Percentiles rank a stretch among this genome's conserved stretches.
Evolutionary conservation across 306 rosid species (phyloP).

Genomic region (Begonia loranthoides): DNA sequence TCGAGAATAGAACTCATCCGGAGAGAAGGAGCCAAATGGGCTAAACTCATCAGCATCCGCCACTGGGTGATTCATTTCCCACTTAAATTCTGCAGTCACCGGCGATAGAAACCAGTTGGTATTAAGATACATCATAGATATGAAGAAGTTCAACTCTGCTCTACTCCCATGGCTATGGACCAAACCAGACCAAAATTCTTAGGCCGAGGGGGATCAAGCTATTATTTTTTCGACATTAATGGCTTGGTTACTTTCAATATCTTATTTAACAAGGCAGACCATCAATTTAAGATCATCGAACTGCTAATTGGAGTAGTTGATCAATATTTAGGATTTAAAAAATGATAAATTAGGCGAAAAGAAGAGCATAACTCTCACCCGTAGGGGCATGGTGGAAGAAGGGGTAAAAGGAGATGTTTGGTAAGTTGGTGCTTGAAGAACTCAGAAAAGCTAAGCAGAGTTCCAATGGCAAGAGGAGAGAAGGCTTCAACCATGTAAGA

Average conservation of each 20-base stretch:
- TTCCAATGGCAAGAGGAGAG: conserved; percentile 61
- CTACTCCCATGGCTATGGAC: too few relatives aligned
- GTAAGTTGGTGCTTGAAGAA: conserved; percentile 67
- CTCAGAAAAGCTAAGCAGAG: conserved; percentile 51
- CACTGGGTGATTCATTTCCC: conserved; percentile 61
- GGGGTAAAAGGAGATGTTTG: conserved; percentile 11
- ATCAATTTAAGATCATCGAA: conserved; percentile 42
- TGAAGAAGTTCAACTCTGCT: too few relatives aligned
- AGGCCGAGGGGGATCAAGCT: too few relatives aligned
- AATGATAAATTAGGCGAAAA: background rate
- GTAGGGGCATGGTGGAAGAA: conserved; percentile 16
- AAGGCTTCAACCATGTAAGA: conserved; percentile 62
- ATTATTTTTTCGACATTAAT: too few relatives aligned
- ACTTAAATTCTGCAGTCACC: too few relatives aligned
- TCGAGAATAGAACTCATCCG: conserved; percentile 64
- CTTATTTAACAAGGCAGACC: conserved; percentile 16
- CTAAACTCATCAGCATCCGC: conserved; percentile 65
- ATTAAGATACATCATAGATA: too few relatives aligned
- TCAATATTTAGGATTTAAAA: conserved; percentile 25
- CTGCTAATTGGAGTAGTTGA: conserved; percentile 44
- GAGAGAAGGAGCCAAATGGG: conserved; percentile 50
- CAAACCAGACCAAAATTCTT: too few relatives aligned
- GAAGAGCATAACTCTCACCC: conserved; percentile 5
- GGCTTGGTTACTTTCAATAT: too few relatives aligned
- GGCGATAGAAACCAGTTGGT: too few relatives aligned